Evolutionary conservation across 2,329 filamentous ascomycete genomes (phyloP), one percentile per base, ranked within the genome.

Genomic region (Rutstroemia sp.): DNA sequence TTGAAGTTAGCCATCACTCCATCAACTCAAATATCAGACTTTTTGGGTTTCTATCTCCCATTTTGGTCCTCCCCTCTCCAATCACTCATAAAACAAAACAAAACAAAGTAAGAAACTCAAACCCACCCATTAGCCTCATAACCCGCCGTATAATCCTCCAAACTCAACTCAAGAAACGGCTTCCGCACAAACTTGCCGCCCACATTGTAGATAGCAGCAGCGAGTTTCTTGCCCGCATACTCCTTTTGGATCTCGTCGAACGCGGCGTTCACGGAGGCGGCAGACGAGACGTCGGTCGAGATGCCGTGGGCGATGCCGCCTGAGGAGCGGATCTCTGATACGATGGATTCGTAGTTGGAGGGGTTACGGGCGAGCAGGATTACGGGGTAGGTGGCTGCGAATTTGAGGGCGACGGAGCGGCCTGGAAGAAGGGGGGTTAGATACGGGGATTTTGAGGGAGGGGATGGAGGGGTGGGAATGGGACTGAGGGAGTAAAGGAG

Each of bases 291-390:
- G 65, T 90, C 86, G 1, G 87, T 79, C 5, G 79, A 77, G 64
- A 92, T 81, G 14, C 88, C 87, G 12, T 90, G 72, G 1, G 88
- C 89, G 49, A 80, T 77, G 2, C 89, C 88, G 10, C 88, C 88
- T 0, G 73, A 70, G 5, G 73, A 69, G 56, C 83, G 83, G 72
- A 94, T 90, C 63, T 90, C 86, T 2, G 78, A 69, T 6, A 88
- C 84, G 2, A 90, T 77, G n/a, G 76, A 72, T 56, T 81, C 76
- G 71, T 84, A 90, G 70, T 78, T 88, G 44, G 81, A 77, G 0
- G 83, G 77, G 16, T 75, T 82, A 50, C 88, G 85, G 12, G 88
- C 83, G n/a, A 92, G 79, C 1, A 92, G 76, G 1, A 88, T 85
- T 1, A 92, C 85, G 0, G 87, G 82, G 67, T 92, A 94, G 8